Conservation (phyloP, 805 yeast genomes). For the Metschnikowia proteae region DNA sequence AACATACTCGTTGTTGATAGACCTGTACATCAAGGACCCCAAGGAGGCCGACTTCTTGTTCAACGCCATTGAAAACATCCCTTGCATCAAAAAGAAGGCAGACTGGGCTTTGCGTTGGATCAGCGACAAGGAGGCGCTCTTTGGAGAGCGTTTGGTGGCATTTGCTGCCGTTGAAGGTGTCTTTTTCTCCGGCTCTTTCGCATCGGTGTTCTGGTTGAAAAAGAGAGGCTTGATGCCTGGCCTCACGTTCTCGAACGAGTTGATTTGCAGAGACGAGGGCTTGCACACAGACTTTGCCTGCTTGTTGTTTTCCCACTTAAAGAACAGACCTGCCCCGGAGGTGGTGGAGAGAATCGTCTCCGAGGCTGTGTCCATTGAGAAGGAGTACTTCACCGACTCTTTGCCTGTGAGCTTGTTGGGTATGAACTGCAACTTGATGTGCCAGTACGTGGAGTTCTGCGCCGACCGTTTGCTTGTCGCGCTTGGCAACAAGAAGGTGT, state of each 20-base stretch:
- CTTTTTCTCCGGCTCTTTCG: conserved; percentile 97
- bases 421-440: conserved; percentile 91
- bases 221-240: conserved; percentile 99
- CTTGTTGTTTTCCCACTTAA: conserved; percentile 85
- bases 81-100: conserved; percentile 95
- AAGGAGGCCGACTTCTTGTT: conserved; percentile 86
- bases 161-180: conserved; percentile 99
- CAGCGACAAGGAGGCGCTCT: conserved; percentile 77
- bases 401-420: conserved; percentile 90
- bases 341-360: conserved; percentile 84
- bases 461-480: conserved; percentile 94
- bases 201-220: conserved; percentile 97
- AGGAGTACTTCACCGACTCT: conserved; percentile 65
- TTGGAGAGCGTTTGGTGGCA: conserved; percentile 94
- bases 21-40: conserved; percentile 94
- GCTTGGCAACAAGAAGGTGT: conserved; percentile 85
- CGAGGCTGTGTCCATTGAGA: conserved; percentile 93
- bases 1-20: conserved; percentile 92
- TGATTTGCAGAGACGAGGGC: conserved; percentile 98
- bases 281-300: conserved; percentile 98
- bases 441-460: conserved; percentile 95
- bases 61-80: conserved; percentile 94
- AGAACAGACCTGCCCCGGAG: conserved; percentile 77
- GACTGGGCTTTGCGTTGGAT: conserved; percentile 99
- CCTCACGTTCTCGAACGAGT: conserved; percentile 93